A percentile compares a stretch with the other conserved stretches of the same genome.
These are phyloP conservation scores for Plectosphaerella cucumerina DNA, from an alignment of 2,329 filamentous ascomycete species.

Conservation along the genomic window DNA sequence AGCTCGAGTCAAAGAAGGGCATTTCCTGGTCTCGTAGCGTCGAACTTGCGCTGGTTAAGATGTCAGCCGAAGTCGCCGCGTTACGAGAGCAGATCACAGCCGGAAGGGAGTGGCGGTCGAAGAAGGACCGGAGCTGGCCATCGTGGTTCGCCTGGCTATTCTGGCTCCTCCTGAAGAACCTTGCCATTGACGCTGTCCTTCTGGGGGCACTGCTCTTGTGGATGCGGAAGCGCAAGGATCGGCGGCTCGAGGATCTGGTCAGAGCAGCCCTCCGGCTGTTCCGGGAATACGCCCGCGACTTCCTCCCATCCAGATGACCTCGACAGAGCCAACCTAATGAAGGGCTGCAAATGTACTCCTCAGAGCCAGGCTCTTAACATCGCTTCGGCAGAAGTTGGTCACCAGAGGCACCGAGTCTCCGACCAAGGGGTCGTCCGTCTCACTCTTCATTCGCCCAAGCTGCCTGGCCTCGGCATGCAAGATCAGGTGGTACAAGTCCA, in stretches of 20 bases:
- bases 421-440: no score
- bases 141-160: slow-evolving; percentile 69
- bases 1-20: slow-evolving; percentile 35
- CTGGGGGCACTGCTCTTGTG: slow-evolving; percentile 64
- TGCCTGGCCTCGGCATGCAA: no score
- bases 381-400: no score
- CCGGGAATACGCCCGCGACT: slow-evolving; percentile 54
- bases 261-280: slow-evolving; percentile 55
- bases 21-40: slow-evolving; percentile 75
- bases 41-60: slow-evolving; percentile 79
- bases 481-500: no score
- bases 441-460: no score
- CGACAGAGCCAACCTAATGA: no score
- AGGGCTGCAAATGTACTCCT: no score
- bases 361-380: no score
- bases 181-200: slow-evolving; percentile 66
- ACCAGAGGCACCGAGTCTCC: no score
- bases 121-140: slow-evolving; percentile 59
- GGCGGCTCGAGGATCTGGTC: slow-evolving; percentile 69
- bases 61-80: slow-evolving; percentile 90
- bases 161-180: slow-evolving; percentile 68
- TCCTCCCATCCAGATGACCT: slow-evolving; percentile 53
- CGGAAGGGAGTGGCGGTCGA: slow-evolving; percentile 66
- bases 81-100: slow-evolving; percentile 85
- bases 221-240: slow-evolving; percentile 68